A percentile compares a stretch with the other conserved stretches of the same genome.
Evolutionary conservation across 1,139 yeast species (phyloP).

Genomic region (Pichia sp.): DNA sequence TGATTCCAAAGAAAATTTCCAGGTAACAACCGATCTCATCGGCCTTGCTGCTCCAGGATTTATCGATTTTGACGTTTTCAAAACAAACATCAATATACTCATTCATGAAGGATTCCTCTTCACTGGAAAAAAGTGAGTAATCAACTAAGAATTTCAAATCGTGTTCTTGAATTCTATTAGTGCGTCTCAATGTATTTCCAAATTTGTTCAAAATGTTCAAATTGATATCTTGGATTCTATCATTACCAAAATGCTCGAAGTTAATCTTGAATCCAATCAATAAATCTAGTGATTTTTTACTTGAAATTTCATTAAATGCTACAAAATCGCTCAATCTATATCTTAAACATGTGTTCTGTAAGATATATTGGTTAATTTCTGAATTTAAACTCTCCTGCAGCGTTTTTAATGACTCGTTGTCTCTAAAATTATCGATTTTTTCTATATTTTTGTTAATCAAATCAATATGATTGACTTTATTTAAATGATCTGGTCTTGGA

Average conservation of each 20-base stretch:
- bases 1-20: too few relatives aligned
- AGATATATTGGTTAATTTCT: conserved; percentile 4
- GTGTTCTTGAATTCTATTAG: conserved; percentile 13
- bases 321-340: conserved; percentile 12
- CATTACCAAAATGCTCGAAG: conserved; percentile 10
- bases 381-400: neutral
- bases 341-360: conserved; percentile 12
- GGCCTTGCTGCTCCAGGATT: conserved; percentile 21
- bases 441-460: too few relatives aligned
- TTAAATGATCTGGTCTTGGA: too few relatives aligned
- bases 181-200: conserved; percentile 22
- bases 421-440: too few relatives aligned
- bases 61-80: conserved; percentile 22
- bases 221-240: conserved; percentile 17
- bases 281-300: too few relatives aligned
- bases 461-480: too few relatives aligned
- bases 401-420: too few relatives aligned
- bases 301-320: neutral
- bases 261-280: neutral
- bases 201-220: conserved; percentile 21
- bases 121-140: too few relatives aligned
- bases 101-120: conserved; percentile 8
- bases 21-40: neutral
- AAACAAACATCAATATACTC: conserved; percentile 22
- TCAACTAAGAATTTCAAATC: conserved; percentile 14